Percentiles rank a stretch among this genome's conserved stretches.
Conservation (phyloP, 371 early-diverging fungal species). For the Catenaria anguillulae region DNA sequence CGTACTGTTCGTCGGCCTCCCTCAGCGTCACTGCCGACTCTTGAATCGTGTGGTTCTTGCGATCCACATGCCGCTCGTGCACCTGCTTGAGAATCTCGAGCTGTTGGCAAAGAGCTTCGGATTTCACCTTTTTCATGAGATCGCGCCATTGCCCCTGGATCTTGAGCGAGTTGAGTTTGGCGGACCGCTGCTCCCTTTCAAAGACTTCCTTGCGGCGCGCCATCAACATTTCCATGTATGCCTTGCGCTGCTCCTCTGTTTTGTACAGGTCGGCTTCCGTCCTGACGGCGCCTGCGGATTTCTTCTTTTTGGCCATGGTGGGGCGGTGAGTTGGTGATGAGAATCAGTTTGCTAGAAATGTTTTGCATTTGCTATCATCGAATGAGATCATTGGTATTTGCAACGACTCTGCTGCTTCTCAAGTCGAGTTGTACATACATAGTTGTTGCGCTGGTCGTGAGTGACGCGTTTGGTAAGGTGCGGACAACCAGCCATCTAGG, state of each 20-base stretch:
- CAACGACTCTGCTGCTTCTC: no score
- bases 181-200: background rate
- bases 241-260: constrained; percentile 4
- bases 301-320: constrained; percentile 2
- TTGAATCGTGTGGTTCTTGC: constrained; percentile 21
- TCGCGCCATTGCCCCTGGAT: constrained; percentile 6
- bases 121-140: constrained; percentile 3
- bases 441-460: no score
- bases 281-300: background rate
- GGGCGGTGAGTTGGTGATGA: no score
- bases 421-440: no score
- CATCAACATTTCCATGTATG: background rate
- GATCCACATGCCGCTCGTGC: constrained; percentile 27
- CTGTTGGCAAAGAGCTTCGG: background rate
- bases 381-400: no score
- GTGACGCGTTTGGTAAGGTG: no score
- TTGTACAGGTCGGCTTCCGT: constrained; percentile 5
- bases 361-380: no score
- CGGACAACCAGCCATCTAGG: no score
- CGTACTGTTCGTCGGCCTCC: constrained; percentile 35
- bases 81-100: constrained; percentile 7
- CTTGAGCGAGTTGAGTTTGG: constrained; percentile 7
- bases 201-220: constrained; percentile 3
- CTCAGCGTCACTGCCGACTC: constrained; percentile 19
- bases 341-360: no score